Evolutionary conservation across 768 basidiomycete genomes (phyloP).

Genomic region (Fomitopsis serialis): DNA sequence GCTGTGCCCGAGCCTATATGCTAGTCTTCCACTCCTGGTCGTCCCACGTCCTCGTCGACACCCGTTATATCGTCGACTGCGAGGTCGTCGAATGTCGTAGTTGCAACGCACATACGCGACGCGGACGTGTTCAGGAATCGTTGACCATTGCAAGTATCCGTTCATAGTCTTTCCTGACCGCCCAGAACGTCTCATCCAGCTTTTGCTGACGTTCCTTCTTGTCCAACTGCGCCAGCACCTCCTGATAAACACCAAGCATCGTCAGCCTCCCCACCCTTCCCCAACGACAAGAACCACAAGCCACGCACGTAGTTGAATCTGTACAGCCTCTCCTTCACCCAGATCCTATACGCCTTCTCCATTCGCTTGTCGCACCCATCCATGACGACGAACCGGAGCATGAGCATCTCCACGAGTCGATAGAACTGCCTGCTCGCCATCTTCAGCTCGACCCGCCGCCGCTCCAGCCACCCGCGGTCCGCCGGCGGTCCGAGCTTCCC

Average conservation of each 20-base stretch:
- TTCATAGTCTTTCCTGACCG: constrained; percentile 78
- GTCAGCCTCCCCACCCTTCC: background rate
- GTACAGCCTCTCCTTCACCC: constrained; percentile 93
- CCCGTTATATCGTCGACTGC: no score
- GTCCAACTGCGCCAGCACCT: constrained; percentile 83
- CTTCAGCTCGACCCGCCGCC: constrained; percentile 79
- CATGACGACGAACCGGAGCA: constrained; percentile 67
- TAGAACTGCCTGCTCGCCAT: constrained; percentile 94
- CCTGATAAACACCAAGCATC: constrained; percentile 38
- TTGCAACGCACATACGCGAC: background rate
- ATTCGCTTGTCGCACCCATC: constrained; percentile 52
- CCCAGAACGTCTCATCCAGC: constrained; percentile 89
- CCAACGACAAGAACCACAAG: background rate
- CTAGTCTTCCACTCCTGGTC: no score
- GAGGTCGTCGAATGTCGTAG: no score
- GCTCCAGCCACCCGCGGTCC: constrained; percentile 72
- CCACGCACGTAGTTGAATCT: constrained; percentile 87
- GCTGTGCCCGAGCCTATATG: no score
- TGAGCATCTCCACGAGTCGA: constrained; percentile 79
- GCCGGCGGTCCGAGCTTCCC: constrained; percentile 76
- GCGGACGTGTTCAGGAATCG: background rate
- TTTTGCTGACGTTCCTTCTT: constrained; percentile 84
- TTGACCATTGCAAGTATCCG: constrained; percentile 61
- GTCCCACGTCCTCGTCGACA: no score
- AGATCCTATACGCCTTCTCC: constrained; percentile 69